Evolutionary conservation across 2,329 filamentous ascomycete genomes (phyloP).

Genomic region (Fusarium cyanostomum): DNA sequence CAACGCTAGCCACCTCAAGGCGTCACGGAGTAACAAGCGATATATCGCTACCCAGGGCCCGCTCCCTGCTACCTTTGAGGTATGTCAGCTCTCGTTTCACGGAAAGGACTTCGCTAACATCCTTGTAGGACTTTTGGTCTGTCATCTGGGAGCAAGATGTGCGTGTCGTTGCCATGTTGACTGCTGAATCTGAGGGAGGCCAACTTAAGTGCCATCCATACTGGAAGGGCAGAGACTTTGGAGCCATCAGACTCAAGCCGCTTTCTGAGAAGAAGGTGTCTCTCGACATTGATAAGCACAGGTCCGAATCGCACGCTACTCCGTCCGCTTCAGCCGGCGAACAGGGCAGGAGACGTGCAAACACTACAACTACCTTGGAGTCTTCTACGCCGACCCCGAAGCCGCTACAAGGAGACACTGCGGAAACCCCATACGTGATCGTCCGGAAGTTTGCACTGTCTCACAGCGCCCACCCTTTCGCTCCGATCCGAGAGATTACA

Average conservation of each 20-base stretch:
- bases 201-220: slow-evolving; percentile 96
- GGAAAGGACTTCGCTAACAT: slow-evolving; percentile 40
- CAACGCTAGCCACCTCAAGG: slow-evolving; percentile 88
- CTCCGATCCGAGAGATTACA: slow-evolving; percentile 88
- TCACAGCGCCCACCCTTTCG: slow-evolving; percentile 80
- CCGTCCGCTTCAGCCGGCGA: slow-evolving; percentile 48
- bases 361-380: slow-evolving; percentile 60
- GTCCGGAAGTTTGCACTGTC: slow-evolving; percentile 88
- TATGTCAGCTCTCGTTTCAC: slow-evolving; percentile 54
- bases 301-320: slow-evolving; percentile 49
- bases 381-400: slow-evolving; percentile 45
- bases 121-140: slow-evolving; percentile 89
- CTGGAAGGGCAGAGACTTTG: slow-evolving; percentile 84
- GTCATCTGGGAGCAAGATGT: slow-evolving; percentile 97
- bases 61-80: slow-evolving; percentile 89
- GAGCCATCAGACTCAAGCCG: slow-evolving; percentile 76
- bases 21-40: slow-evolving; percentile 83
- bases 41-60: slow-evolving; percentile 98
- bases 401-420: slow-evolving; percentile 38
- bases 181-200: slow-evolving; percentile 90
- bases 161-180: slow-evolving; percentile 94
- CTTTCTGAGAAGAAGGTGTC: slow-evolving; percentile 86
- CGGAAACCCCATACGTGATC: slow-evolving; percentile 78
- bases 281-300: slow-evolving; percentile 71
- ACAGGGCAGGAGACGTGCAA: slow-evolving; percentile 60